phyloP scores from a whole-genome alignment of 805 yeast species.

The Candida namnaoensis region DNA sequence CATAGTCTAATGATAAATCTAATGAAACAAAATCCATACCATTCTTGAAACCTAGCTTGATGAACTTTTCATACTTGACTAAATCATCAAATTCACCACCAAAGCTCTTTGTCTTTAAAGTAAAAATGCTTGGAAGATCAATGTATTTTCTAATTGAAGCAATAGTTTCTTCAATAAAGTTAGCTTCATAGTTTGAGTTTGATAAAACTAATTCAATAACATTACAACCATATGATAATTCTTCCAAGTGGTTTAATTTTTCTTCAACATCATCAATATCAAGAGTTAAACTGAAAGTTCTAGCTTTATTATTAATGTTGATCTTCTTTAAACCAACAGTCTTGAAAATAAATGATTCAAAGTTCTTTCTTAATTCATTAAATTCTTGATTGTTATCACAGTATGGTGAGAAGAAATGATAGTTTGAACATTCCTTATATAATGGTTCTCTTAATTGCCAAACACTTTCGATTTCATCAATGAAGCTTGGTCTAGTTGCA shows the following conservation, averaged over 20 bases:
- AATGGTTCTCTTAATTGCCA: constrained; percentile 76
- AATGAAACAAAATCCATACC: constrained; percentile 80
- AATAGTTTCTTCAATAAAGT: constrained; percentile 66
- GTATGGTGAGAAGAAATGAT: constrained; percentile 68
- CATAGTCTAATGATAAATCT: constrained; percentile 61
- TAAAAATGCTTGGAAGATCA: constrained; percentile 69
- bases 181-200: constrained; percentile 30
- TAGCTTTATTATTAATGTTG: constrained; percentile 21
- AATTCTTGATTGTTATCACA: constrained; percentile 50
- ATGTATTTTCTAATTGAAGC: constrained; percentile 58
- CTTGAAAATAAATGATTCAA: constrained; percentile 46
- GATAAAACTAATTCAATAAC: constrained; percentile 81
- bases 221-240: constrained; percentile 57
- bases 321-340: constrained; percentile 47
- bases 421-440: constrained; percentile 77
- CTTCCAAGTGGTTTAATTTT: constrained; percentile 36
- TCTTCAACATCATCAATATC: constrained; percentile 53
- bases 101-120: constrained; percentile 68
- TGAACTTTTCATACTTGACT: constrained; percentile 39
- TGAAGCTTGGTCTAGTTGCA: constrained; percentile 80
- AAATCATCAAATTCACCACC: constrained; percentile 65
- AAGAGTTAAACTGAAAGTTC: constrained; percentile 67
- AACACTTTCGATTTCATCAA: constrained; percentile 70
- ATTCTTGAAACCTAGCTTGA: constrained; percentile 56
- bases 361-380: constrained; percentile 45